A percentile compares a stretch with the other conserved stretches of the same genome.
Evolutionary conservation across 352 stramenopile genomes (phyloP).

Genomic region (Blastocystis sp.): DNA sequence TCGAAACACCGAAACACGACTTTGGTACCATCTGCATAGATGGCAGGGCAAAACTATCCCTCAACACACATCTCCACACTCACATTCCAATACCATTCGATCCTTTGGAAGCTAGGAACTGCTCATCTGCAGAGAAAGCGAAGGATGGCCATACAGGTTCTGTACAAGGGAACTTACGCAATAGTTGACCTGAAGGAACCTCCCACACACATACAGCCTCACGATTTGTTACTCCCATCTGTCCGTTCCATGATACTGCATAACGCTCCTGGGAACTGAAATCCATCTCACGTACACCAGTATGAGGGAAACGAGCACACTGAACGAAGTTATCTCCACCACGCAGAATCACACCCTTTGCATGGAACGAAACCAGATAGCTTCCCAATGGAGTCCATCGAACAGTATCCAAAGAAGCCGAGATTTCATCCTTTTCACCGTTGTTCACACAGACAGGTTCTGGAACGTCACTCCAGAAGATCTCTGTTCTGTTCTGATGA

Average conservation of each 20-base stretch:
- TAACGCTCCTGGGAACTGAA: constrained; percentile 20
- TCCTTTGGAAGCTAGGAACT: constrained; percentile 16
- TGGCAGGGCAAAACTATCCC: neutral
- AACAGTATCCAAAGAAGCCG: neutral
- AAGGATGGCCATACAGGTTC: constrained; percentile 12
- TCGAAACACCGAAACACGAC: neutral
- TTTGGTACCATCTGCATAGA: constrained; percentile 28
- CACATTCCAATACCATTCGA: constrained; percentile 21
- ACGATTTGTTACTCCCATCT: neutral
- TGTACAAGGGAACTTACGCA: constrained; percentile 44
- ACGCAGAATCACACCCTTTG: neutral
- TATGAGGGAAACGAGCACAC: neutral
- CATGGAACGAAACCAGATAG: constrained; percentile 26
- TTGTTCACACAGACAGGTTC: neutral
- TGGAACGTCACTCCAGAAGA: constrained; percentile 25
- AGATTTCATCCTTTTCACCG: neutral
- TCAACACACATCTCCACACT: neutral
- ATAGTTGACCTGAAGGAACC: neutral
- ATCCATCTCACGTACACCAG: neutral
- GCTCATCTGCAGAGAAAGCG: constrained; percentile 21
- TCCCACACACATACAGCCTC: constrained; percentile 40
- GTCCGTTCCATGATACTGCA: constrained; percentile 30
- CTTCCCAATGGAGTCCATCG: constrained; percentile 5
- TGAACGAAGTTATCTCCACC: neutral
- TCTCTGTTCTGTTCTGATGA: neutral